A percentile compares a stretch with the other conserved stretches of the same genome.
Conservation (phyloP, 2,329 filamentous ascomycete genomes). For the Didymosphaeria variabile region DNA sequence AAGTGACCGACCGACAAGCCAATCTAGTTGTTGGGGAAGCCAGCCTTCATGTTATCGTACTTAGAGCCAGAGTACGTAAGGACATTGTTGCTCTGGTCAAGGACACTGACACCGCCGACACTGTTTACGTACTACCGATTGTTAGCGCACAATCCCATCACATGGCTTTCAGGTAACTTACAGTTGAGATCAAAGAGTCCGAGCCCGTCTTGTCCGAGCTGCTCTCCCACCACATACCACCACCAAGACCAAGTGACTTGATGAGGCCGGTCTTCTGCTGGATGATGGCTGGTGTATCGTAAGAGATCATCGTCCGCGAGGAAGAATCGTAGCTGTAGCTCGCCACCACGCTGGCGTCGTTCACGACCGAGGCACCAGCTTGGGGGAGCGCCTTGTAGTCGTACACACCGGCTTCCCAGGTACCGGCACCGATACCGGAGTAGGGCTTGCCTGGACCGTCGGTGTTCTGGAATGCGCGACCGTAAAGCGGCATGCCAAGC, state of each 20-base stretch:
- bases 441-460: conserved; percentile 45
- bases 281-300: conserved; percentile 46
- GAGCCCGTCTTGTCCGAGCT: conserved; percentile 42
- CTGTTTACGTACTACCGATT: conserved; percentile 56
- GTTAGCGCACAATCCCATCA: background rate
- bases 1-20: background rate
- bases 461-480: conserved; percentile 46
- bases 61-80: conserved; percentile 71
- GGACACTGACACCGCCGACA: conserved; percentile 62
- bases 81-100: conserved; percentile 67
- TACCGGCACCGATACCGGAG: conserved; percentile 41
- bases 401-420: conserved; percentile 48
- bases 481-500: conserved; percentile 50
- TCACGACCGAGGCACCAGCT: conserved; percentile 32
- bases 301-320: conserved; percentile 40
- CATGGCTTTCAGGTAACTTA: conserved; percentile 25
- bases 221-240: conserved; percentile 52
- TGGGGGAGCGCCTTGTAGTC: conserved; percentile 49
- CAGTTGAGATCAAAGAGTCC: conserved; percentile 43
- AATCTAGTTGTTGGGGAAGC: conserved; percentile 32
- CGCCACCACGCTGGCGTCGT: conserved; percentile 33
- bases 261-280: conserved; percentile 39
- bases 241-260: conserved; percentile 40
- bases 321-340: conserved; percentile 44
- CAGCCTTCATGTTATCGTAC: conserved; percentile 72